phyloP scores from a whole-genome alignment of 2,329 filamentous ascomycete genomes.

The Albophoma yamanashiensis region DNA sequence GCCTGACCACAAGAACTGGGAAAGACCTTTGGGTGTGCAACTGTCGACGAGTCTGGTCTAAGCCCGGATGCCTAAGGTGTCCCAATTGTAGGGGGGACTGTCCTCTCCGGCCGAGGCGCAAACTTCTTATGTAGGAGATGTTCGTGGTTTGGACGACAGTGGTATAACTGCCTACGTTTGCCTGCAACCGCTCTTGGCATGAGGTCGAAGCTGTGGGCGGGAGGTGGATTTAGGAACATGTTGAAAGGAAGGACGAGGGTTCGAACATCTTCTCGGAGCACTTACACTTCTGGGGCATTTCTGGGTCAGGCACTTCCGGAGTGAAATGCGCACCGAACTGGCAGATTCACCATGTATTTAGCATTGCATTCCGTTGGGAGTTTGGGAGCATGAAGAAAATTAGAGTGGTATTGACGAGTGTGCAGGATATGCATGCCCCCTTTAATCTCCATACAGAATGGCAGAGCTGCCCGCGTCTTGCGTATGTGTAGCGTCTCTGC shows the following conservation, averaged over 20 bases:
- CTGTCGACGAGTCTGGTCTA: slow-evolving; percentile 25
- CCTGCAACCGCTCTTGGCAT: not conserved
- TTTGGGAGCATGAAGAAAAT: not conserved
- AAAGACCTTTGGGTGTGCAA: slow-evolving; percentile 29
- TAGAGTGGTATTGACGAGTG: not conserved
- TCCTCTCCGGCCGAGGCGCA: slow-evolving; percentile 22
- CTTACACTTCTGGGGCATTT: not conserved
- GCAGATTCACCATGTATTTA: not conserved
- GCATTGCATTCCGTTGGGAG: not conserved
- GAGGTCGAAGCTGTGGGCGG: not conserved
- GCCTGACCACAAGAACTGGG: slow-evolving; percentile 24
- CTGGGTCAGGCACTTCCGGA: not conserved
- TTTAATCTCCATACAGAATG: not conserved
- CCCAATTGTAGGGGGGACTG: slow-evolving; percentile 23
- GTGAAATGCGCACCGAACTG: not conserved
- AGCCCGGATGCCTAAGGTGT: slow-evolving; percentile 22
- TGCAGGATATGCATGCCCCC: not conserved
- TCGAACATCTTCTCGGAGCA: not conserved
- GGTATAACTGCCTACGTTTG: not conserved
- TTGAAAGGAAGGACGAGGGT: not conserved
- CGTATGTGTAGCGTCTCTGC: not conserved
- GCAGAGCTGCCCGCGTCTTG: not conserved
- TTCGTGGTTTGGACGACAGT: not conserved
- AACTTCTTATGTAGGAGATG: slow-evolving; percentile 9
- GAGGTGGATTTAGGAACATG: not conserved